These are phyloP conservation scores for Flueggea neowawraea DNA, from an alignment of 441 rosid species.

Conservation along the genomic window DNA sequence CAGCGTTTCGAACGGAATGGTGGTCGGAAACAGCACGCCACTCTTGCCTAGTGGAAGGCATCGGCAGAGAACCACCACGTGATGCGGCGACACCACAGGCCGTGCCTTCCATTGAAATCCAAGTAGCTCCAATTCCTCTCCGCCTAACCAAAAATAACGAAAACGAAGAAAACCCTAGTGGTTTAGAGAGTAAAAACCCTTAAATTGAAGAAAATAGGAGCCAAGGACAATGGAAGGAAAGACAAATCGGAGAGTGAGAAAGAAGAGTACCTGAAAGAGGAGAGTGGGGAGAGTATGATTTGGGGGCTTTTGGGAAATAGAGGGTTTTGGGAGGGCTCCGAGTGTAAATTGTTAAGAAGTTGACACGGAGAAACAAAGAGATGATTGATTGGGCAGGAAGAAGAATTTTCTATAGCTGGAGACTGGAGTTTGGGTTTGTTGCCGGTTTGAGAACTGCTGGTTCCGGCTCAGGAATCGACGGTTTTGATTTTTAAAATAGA, in stretches of 20 bases:
- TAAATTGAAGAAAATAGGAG: constrained; percentile 13
- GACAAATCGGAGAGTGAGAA: constrained; percentile 3
- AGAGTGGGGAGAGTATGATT: constrained; percentile 10
- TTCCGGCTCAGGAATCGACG: no score
- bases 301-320: constrained; percentile 23
- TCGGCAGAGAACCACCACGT: constrained; percentile 68
- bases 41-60: constrained; percentile 66
- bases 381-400: no score
- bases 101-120: constrained; percentile 66
- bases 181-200: constrained; percentile 16
- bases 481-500: no score
- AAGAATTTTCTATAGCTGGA: no score
- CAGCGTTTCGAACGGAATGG: constrained; percentile 49
- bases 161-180: constrained; percentile 24
- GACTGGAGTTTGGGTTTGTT: no score
- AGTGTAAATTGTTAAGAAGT: no score
- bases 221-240: neutral
- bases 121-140: constrained; percentile 21
- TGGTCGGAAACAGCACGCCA: constrained; percentile 95
- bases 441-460: no score
- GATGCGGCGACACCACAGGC: no score
- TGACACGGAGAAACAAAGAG: no score
- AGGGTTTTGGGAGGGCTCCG: no score
- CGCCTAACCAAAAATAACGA: constrained; percentile 3
- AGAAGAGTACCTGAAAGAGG: neutral